These are phyloP conservation scores for Eucalyptus polybractea DNA, from an alignment of 345 rosid genomes.

Conservation along the genomic window DNA sequence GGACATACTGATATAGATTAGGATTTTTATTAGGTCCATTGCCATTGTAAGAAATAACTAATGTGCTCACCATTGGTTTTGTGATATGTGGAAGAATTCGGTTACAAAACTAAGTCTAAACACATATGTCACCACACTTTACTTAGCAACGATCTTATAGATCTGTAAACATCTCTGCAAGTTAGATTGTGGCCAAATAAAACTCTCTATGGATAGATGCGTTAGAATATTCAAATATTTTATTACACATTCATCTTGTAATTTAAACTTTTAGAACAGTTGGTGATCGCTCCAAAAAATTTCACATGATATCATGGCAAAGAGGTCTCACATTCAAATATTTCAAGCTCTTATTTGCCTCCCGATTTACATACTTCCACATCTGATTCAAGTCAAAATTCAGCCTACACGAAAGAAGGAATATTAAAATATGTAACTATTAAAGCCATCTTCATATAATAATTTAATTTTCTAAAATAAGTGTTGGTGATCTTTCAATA, in stretches of 20 bases:
- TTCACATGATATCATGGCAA: not conserved
- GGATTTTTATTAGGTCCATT: not conserved
- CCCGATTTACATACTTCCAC: not conserved
- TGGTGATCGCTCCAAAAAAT: not conserved
- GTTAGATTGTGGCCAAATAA: not conserved
- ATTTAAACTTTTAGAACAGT: not conserved
- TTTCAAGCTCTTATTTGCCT: not conserved
- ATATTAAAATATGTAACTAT: not conserved
- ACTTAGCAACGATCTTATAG: not conserved
- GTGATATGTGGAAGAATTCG: not conserved
- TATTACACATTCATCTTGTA: not conserved
- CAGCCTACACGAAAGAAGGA: not conserved
- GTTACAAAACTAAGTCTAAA: not conserved
- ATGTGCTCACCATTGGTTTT: not conserved
- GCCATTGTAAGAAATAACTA: not conserved
- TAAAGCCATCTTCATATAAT: not conserved
- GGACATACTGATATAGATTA: not conserved
- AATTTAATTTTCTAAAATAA: not conserved
- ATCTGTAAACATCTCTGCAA: not conserved
- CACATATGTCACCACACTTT: not conserved
- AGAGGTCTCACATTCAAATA: not conserved
- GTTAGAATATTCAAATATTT: not conserved
- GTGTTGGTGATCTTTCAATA: not conserved
- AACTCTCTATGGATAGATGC: not conserved
- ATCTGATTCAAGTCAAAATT: not conserved